These are phyloP conservation scores for Tulasnella calospora DNA, from an alignment of 768 basidiomycete genomes.

Conservation along the genomic window DNA sequence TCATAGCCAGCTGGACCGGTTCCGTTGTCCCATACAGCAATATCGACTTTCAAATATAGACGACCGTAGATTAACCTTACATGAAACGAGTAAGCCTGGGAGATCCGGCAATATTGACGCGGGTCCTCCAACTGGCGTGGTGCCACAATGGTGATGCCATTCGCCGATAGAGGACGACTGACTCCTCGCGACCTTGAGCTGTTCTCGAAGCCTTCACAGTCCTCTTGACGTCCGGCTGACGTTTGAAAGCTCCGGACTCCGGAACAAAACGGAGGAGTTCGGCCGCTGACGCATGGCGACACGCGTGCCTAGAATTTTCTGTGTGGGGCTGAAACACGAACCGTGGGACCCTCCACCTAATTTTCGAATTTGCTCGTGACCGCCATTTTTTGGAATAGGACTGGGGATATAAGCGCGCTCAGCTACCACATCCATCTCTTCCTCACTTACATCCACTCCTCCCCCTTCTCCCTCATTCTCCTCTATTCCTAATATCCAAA, in stretches of 20 bases:
- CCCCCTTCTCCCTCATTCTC: background rate
- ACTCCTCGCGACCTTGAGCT: background rate
- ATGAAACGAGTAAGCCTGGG: background rate
- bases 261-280: background rate
- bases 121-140: background rate
- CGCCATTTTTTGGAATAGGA: conserved; percentile 5
- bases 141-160: background rate
- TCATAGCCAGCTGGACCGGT: no score
- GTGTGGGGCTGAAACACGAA: background rate
- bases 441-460: background rate
- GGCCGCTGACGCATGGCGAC: background rate
- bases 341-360: background rate
- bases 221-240: background rate
- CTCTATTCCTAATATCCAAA: background rate
- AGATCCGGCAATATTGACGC: background rate
- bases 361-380: conserved; percentile 4
- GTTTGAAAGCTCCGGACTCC: background rate
- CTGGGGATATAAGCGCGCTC: conserved; percentile 7
- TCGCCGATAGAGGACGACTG: background rate
- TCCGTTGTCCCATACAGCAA: no score
- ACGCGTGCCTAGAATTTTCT: background rate
- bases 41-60: no score
- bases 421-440: background rate
- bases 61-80: no score
- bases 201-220: background rate